Percentiles rank a stretch among this genome's conserved stretches.
Evolutionary conservation across 371 early-diverging fungal species (phyloP).

Genomic region (Apophysomyces sp.): DNA sequence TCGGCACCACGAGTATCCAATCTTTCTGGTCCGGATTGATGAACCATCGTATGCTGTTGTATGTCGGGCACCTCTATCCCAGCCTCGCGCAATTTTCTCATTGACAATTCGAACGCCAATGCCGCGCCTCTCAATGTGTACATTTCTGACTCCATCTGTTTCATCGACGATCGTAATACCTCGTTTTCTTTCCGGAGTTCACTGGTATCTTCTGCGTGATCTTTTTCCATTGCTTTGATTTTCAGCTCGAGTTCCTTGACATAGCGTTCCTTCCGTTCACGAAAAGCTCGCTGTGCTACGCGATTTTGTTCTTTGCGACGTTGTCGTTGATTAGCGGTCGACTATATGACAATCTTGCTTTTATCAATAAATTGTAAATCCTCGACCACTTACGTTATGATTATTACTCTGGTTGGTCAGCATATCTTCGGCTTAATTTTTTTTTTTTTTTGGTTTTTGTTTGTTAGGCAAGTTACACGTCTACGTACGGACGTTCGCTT

Average conservation of each 20-base stretch:
- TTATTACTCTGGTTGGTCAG: not conserved
- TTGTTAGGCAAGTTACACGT: not conserved
- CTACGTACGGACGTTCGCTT: not conserved
- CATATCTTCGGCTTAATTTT: not conserved
- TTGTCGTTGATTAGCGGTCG: not conserved
- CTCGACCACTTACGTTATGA: not conserved
- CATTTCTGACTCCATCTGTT: slow-evolving; percentile 27
- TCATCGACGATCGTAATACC: slow-evolving; percentile 8
- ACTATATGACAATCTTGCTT: not conserved
- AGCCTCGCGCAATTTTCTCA: slow-evolving; percentile 21
- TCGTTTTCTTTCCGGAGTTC: slow-evolving; percentile 20
- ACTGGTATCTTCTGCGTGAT: slow-evolving; percentile 5
- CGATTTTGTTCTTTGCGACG: slow-evolving; percentile 55
- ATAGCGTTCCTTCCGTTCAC: slow-evolving; percentile 65
- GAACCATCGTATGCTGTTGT: not conserved
- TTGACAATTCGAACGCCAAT: slow-evolving; percentile 22
- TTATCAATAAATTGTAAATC: not conserved
- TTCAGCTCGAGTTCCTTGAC: slow-evolving; percentile 61
- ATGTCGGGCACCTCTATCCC: slow-evolving; percentile 4
- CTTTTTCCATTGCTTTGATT: slow-evolving; percentile 53
- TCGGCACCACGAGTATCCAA: not conserved
- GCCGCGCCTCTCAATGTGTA: slow-evolving; percentile 25
- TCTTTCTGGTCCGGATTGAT: not conserved
- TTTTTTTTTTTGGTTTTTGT: too few species aligned
- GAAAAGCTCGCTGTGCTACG: slow-evolving; percentile 68